phyloP scores from a whole-genome alignment of 306 rosid genomes.

The Sindora glabra region DNA sequence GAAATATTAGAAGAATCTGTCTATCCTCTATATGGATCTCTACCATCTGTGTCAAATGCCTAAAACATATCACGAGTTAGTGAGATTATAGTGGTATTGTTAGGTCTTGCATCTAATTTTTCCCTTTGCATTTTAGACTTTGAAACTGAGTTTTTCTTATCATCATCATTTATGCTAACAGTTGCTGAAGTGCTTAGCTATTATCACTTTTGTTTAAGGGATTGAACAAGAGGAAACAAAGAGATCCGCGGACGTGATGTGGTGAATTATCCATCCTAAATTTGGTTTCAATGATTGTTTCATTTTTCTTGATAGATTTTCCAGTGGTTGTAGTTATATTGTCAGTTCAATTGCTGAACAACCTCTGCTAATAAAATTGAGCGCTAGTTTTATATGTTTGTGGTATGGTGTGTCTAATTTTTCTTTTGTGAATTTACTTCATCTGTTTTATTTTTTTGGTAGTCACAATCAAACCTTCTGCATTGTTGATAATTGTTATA shows the following conservation, averaged over 20 bases:
- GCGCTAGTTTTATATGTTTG: too few species aligned
- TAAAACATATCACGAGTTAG: slow-evolving; percentile 30
- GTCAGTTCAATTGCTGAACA: neutral
- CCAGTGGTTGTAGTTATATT: neutral
- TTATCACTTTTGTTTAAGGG: too few species aligned
- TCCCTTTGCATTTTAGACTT: too few species aligned
- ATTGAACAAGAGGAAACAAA: too few species aligned
- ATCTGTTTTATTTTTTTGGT: slow-evolving; percentile 17
- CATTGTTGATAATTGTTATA: slow-evolving; percentile 29
- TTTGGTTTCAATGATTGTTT: slow-evolving; percentile 25
- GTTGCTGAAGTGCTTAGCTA: too few species aligned
- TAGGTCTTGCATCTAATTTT: neutral
- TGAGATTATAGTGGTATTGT: neutral
- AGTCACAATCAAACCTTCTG: slow-evolving; percentile 33
- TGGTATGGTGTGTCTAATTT: neutral
- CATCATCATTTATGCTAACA: too few species aligned
- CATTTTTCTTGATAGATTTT: neutral
- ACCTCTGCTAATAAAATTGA: neutral
- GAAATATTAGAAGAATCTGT: slow-evolving; percentile 44
- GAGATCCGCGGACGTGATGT: too few species aligned
- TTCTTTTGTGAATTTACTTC: neutral
- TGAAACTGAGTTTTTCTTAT: too few species aligned
- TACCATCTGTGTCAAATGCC: slow-evolving; percentile 34
- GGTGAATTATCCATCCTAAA: too few species aligned
- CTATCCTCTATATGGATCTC: slow-evolving; percentile 31